These are phyloP conservation scores for Passalora sequoiae DNA, from an alignment of 2,329 filamentous ascomycete species.

Conservation along the genomic window DNA sequence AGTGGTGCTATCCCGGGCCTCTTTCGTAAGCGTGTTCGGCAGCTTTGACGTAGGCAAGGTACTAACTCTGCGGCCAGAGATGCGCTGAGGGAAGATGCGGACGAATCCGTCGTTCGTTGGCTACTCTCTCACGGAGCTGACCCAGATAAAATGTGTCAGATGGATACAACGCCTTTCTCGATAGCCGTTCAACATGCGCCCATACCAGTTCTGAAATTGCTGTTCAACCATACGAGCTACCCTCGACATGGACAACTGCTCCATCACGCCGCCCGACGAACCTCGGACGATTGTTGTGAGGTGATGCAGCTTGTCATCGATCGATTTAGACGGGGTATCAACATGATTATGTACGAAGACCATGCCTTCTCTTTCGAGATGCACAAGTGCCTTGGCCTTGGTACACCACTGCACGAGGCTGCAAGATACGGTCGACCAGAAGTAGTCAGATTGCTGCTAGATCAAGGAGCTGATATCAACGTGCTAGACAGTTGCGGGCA, in stretches of 20 bases:
- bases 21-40: not conserved
- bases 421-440: constrained; percentile 53
- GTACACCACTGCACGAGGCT: constrained; percentile 18
- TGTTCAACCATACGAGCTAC: constrained; percentile 8
- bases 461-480: constrained; percentile 62
- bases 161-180: constrained; percentile 16
- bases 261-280: constrained; percentile 9
- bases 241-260: constrained; percentile 10
- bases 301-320: constrained; percentile 13
- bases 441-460: constrained; percentile 56
- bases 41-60: not conserved
- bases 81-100: not conserved
- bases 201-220: constrained; percentile 11
- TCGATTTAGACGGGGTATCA: constrained; percentile 7
- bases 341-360: constrained; percentile 16
- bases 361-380: constrained; percentile 17
- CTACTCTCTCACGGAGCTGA: constrained; percentile 14
- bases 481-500: constrained; percentile 36
- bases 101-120: constrained; percentile 8
- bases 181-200: constrained; percentile 10
- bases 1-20: not conserved
- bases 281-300: constrained; percentile 8
- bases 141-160: constrained; percentile 15
- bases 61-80: not conserved
- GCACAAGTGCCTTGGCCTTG: constrained; percentile 13